Evolutionary conservation across 345 rosid species (phyloP).

Genomic region (Syzygium jambos): DNA sequence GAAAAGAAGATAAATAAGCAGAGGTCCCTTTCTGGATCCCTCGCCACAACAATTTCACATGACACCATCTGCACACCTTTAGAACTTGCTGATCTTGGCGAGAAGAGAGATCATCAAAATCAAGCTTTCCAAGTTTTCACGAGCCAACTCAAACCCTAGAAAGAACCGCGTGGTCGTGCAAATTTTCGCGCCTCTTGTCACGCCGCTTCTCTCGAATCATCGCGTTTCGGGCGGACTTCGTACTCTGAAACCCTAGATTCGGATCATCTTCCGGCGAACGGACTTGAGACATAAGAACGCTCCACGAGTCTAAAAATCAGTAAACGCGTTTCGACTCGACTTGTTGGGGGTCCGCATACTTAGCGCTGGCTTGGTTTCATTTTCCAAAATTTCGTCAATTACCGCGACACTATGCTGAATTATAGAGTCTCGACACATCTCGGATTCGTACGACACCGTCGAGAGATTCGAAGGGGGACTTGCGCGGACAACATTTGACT

Average conservation of each 20-base stretch:
- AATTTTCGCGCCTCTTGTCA: not conserved
- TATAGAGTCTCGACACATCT: not conserved
- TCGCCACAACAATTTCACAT: not conserved
- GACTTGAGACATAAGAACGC: not conserved
- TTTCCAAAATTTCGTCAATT: not conserved
- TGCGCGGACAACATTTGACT: not conserved
- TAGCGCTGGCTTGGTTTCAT: not conserved
- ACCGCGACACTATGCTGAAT: not conserved
- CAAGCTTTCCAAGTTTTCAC: not conserved
- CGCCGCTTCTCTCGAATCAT: not conserved
- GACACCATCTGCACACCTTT: not conserved
- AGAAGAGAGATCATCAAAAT: not conserved
- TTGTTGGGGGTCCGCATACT: not conserved
- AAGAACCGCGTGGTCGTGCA: not conserved
- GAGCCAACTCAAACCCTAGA: not conserved
- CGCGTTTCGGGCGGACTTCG: not conserved
- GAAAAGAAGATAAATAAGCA: not conserved
- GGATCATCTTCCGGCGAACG: not conserved
- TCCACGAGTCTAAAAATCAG: not conserved
- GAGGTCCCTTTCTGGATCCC: not conserved
- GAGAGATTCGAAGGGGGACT: not conserved
- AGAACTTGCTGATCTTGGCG: not conserved
- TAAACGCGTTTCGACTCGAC: not conserved
- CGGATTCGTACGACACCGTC: not conserved
- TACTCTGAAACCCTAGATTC: not conserved